Evolutionary conservation across 805 yeast species (phyloP), one percentile per base, ranked within the genome.

Genomic region (Saccharomycopsis javanensis): DNA sequence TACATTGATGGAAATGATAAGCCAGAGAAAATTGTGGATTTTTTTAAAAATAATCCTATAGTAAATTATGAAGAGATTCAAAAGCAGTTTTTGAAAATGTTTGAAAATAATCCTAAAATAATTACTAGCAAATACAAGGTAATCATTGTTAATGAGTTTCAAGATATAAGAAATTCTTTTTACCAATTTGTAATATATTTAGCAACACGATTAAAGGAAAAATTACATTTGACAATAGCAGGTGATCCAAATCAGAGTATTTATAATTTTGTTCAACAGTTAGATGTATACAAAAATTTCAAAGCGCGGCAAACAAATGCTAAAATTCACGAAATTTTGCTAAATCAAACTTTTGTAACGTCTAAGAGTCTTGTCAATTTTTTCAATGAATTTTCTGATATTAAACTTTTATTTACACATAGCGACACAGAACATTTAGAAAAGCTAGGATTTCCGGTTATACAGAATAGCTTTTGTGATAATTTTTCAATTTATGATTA

Each of bases 211-310:
- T 25, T 51, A 6, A 46, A 37, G 13, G 61, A 74, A 0, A 58
- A 58, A 6, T 75, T 79, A 55, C 90, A 86, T 66, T 64, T 86
- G 35, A 77, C 84, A 1, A 67, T 86, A 18, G 85, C 89, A 3
- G 91, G 91, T 1, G 92, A 86, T 68, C 79, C 82, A 0, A 75
- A 81, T 65, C 92, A 86, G 68, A 76, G 86, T 55, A 82, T 86
- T 30, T 86, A 83, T 65, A 82, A 75, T 30, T 86, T 86, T 65
- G 65, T 85, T 0, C 71, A 73, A 48, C 72, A 73, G 11, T n/a
- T 34, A 13, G 27, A 53, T 23, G 25, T 18, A 30, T 45, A 37
- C n/a, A 34, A 35, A 18, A 30, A 30, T 42, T 42, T 53, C 30
- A 18, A 30, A n/a, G 5, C 20, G 13, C n/a, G n/a, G n/a, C 23